Conservation (phyloP, 257 asterid genomes). For the Solanum piurae region DNA sequence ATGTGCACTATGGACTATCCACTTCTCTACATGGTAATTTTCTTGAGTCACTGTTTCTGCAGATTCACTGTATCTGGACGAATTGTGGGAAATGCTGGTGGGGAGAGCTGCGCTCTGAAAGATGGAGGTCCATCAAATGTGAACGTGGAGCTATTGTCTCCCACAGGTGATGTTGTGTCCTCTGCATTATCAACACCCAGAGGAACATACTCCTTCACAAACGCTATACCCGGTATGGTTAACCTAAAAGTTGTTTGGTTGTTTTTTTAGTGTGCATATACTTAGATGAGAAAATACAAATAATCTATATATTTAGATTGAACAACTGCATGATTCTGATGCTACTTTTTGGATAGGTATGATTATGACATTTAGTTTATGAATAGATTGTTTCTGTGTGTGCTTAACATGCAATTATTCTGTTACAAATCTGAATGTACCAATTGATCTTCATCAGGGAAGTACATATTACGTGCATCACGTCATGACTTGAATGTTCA, state of each 20-base stretch:
- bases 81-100: slow-evolving; percentile 82
- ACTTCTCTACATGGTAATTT: slow-evolving; percentile 1
- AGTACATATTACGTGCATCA: slow-evolving; percentile 67
- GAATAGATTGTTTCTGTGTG: background rate
- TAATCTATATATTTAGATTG: background rate
- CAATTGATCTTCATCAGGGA: slow-evolving; percentile 39
- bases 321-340: background rate
- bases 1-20: background rate
- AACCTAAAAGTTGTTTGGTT: slow-evolving; percentile 1
- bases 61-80: slow-evolving; percentile 77
- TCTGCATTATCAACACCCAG: slow-evolving; percentile 59
- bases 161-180: slow-evolving; percentile 55
- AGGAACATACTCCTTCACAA: slow-evolving; percentile 65
- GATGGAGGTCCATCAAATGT: slow-evolving; percentile 80
- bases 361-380: background rate
- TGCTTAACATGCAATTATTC: background rate
- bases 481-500: slow-evolving; percentile 59
- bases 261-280: slow-evolving; percentile 9
- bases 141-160: slow-evolving; percentile 65
- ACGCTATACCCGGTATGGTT: slow-evolving; percentile 60
- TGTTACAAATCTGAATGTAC: background rate
- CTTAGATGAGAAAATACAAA: background rate
- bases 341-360: background rate
- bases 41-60: slow-evolving; percentile 17
- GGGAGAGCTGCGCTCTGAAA: slow-evolving; percentile 56